A percentile compares a stretch with the other conserved stretches of the same genome.
Conservation (phyloP, 2,329 filamentous ascomycete genomes). For the Diaporthe citriasiana region DNA sequence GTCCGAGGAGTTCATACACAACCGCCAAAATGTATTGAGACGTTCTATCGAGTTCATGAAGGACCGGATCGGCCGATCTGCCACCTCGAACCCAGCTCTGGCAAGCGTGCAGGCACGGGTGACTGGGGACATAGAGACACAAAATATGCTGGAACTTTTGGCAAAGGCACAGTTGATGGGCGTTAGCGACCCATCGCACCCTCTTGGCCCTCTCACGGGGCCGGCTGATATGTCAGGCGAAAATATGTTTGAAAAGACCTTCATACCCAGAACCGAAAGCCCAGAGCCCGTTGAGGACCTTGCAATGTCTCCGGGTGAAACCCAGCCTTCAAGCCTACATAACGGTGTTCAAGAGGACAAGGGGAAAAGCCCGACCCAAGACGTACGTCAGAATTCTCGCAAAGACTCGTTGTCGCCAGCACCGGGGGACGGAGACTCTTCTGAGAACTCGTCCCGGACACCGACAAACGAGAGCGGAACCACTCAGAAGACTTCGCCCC, state of each 20-base stretch:
- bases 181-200: conserved; percentile 65
- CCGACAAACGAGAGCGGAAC: conserved; percentile 70
- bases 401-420: conserved; percentile 23
- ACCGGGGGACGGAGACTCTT: conserved; percentile 51
- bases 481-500: conserved; percentile 66
- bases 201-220: conserved; percentile 80
- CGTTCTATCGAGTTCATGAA: conserved; percentile 97
- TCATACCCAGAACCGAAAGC: conserved; percentile 69
- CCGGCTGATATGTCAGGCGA: conserved; percentile 80
- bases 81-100: conserved; percentile 78
- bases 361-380: not conserved
- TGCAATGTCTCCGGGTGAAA: conserved; percentile 51
- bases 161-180: conserved; percentile 85
- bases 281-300: conserved; percentile 61
- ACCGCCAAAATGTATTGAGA: conserved; percentile 91
- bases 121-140: conserved; percentile 86
- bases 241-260: conserved; percentile 89
- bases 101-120: conserved; percentile 86
- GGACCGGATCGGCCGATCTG: conserved; percentile 86
- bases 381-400: conserved; percentile 33
- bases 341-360: conserved; percentile 29
- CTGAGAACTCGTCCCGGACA: conserved; percentile 66
- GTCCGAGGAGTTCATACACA: conserved; percentile 92
- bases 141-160: conserved; percentile 91
- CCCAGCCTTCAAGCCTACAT: conserved; percentile 43